Conservation (phyloP, 108 stramenopile species). For the Heterococcus sp. region DNA sequence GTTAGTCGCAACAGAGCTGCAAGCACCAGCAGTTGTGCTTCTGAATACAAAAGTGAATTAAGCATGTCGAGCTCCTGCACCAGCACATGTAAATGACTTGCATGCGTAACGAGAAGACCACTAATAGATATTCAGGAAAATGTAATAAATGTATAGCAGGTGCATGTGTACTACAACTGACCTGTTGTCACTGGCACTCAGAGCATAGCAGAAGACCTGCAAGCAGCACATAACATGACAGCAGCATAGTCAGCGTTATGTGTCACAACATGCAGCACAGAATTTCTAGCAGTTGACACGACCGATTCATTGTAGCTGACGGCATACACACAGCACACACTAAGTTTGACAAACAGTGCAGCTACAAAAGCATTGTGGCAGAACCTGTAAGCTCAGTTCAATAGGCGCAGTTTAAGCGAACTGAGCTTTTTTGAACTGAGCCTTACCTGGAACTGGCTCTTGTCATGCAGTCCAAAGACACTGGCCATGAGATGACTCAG, state of each 20-base stretch:
- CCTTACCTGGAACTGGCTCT: conserved; percentile 60
- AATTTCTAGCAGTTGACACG: too few relatives aligned
- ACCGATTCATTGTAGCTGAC: too few relatives aligned
- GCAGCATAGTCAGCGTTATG: background rate
- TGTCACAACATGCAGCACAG: background rate
- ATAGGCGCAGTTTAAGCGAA: background rate
- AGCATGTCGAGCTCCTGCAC: too few relatives aligned
- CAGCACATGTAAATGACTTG: too few relatives aligned
- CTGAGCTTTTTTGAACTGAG: background rate
- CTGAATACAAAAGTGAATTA: too few relatives aligned
- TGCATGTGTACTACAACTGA: background rate
- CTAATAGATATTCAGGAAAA: too few relatives aligned
- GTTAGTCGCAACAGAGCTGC: too few relatives aligned
- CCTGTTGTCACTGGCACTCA: conserved; percentile 42
- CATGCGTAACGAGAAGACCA: too few relatives aligned
- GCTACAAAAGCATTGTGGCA: background rate
- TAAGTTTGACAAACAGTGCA: too few relatives aligned
- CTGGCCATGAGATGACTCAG: conserved; percentile 77
- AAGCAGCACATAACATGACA: background rate
- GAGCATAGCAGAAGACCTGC: conserved; percentile 62
- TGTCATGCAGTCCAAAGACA: conserved; percentile 77
- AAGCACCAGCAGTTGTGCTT: too few relatives aligned
- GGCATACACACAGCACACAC: background rate
- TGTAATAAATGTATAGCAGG: too few relatives aligned
- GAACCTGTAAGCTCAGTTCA: background rate